Percentiles rank a stretch among this genome's conserved stretches.
Conservation (phyloP, 2,329 filamentous ascomycete genomes). For the Chaetothyriales sp. region DNA sequence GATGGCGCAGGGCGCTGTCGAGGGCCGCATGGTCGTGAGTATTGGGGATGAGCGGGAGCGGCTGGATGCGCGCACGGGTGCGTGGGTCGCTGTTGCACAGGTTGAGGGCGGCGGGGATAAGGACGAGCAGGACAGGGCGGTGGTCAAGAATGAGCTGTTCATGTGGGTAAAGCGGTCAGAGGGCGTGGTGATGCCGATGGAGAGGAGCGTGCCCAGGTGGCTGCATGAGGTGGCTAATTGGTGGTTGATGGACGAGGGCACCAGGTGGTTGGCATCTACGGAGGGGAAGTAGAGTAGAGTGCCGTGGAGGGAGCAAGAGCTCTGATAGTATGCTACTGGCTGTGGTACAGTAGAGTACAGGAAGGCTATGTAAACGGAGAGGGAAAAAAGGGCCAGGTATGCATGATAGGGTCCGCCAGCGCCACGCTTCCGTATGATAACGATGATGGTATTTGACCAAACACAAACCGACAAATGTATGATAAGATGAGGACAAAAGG, state of each 20-base stretch:
- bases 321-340: background rate
- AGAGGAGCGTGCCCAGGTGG: conserved; percentile 1
- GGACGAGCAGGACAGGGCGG: background rate
- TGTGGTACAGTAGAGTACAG: background rate
- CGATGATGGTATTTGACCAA: background rate
- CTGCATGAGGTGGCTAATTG: background rate
- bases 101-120: background rate
- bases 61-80: background rate
- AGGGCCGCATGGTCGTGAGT: background rate
- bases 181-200: conserved; percentile 3
- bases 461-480: background rate
- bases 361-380: background rate
- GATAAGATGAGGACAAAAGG: background rate
- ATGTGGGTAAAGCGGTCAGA: conserved; percentile 1
- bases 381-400: background rate
- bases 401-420: background rate
- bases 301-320: background rate
- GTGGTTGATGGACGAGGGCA: background rate
- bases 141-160: background rate
- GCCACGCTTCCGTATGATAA: background rate
- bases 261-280: background rate
- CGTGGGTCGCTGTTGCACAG: background rate
- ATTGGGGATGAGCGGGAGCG: background rate
- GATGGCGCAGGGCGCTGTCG: background rate
- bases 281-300: background rate